Evolutionary conservation across 208 protist genomes (phyloP).

Genomic region (Crithidia thermophila): DNA sequence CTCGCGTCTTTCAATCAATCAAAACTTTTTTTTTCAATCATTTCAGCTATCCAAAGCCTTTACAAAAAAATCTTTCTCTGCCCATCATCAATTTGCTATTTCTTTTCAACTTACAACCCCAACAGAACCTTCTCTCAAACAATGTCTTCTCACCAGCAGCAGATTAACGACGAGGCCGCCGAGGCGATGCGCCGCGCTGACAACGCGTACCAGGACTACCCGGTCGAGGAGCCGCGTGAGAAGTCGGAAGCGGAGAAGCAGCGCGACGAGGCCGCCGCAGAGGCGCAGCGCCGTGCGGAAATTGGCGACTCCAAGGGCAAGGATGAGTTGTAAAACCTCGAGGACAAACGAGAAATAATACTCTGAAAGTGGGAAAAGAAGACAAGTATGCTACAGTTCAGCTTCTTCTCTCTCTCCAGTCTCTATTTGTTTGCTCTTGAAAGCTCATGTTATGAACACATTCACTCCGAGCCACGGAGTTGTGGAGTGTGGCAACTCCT

Average conservation of each 20-base stretch:
- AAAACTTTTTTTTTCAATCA: slow-evolving; percentile 17
- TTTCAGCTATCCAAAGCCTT: neutral
- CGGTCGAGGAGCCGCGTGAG: neutral
- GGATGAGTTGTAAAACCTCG: neutral
- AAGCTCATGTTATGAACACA: too few relatives aligned
- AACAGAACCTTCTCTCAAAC: neutral
- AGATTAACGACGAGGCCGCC: slow-evolving; percentile 29
- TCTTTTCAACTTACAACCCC: neutral
- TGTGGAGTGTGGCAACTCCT: too few relatives aligned
- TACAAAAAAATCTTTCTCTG: neutral
- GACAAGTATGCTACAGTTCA: neutral
- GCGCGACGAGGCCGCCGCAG: slow-evolving; percentile 10
- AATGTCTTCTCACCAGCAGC: slow-evolving; percentile 20
- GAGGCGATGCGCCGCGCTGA: slow-evolving; percentile 35
- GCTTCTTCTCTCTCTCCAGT: neutral
- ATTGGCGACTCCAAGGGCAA: slow-evolving; percentile 5
- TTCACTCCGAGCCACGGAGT: too few relatives aligned
- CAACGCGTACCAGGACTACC: slow-evolving; percentile 12
- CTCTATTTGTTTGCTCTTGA: too few relatives aligned
- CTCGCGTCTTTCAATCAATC: neutral
- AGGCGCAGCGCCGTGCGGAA: slow-evolving; percentile 31
- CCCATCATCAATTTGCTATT: neutral
- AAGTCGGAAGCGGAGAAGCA: neutral
- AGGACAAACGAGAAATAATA: neutral
- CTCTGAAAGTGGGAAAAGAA: slow-evolving; percentile 4